Evolutionary conservation across 139 green algal genomes (phyloP), one percentile per base, ranked within the genome.

Genomic region (Asterochloris erici): DNA sequence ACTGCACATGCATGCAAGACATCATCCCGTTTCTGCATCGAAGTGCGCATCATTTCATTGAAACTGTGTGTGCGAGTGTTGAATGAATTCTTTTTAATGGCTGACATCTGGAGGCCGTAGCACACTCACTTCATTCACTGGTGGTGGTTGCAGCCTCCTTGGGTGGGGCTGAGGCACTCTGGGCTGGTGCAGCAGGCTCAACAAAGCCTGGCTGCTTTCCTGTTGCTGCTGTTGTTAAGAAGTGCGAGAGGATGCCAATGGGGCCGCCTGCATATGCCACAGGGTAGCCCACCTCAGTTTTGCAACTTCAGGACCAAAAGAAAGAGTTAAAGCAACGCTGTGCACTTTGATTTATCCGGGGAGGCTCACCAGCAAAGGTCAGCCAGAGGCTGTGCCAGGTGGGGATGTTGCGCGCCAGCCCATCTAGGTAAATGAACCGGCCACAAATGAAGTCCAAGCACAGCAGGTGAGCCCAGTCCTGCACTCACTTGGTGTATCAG

Each of bases 401-500:
- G 26, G 76, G 76, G 14, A 80, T 62, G 17, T 80, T 80, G 24
- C 68, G 68, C 10, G 68, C 76, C 16, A 80, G 76, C 15, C 76
- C 76, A 80, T 80, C 76, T 4, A 80, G 61, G 15, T 80, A 80
- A 24, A 80, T 80, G 60, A 61, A 80, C 9, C 76, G 76, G 13
- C 76, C 76, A 69, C 76, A 61, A 23, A 80, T 80, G 14, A 80
- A 64, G 54, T 80, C 76, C 76, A 61, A 69, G 21, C 60, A 61
- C 38, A 80, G 68, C 54, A 80, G 54, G 21, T 80, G 76, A 70
- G 68, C 68, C 76, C 76, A 80, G 76, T 80, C 76, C 23, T 80
- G 76, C 38, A 54, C 38, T 54, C 38, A 54, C 38, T 10, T 10
- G 6, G 38, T 6, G 38, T 54, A 54, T 54, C n/a, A n/a, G 6